Percentiles rank a stretch among this genome's conserved stretches.
Conservation (phyloP, 2,329 filamentous ascomycete genomes). For the Malbranchea zuffiana region DNA sequence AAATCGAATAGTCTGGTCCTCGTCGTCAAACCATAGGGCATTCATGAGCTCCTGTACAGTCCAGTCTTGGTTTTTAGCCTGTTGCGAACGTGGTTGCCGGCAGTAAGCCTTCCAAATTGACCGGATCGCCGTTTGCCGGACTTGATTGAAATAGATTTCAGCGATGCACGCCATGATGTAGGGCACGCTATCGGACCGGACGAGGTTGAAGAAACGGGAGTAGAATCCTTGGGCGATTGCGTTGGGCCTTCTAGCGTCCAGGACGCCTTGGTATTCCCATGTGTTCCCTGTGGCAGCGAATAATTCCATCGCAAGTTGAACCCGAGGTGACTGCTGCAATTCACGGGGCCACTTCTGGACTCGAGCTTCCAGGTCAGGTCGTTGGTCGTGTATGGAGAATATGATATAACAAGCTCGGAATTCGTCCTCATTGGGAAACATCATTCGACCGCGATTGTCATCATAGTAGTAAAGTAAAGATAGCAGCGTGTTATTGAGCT, state of each 20-base stretch:
- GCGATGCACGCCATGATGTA: conserved; percentile 55
- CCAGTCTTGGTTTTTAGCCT: conserved; percentile 45
- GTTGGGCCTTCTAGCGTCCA: conserved; percentile 40
- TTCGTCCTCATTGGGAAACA: conserved; percentile 50
- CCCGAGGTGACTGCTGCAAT: conserved; percentile 41
- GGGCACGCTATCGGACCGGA: conserved; percentile 45
- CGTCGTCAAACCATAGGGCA: conserved; percentile 46
- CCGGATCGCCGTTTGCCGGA: conserved; percentile 47
- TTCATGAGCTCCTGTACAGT: conserved; percentile 42
- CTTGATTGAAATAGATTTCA: conserved; percentile 50
- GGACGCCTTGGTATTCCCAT: conserved; percentile 41
- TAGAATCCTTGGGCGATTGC: conserved; percentile 49
- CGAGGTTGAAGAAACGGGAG: conserved; percentile 46
- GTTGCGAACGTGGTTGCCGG: conserved; percentile 37
- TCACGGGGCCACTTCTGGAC: conserved; percentile 45
- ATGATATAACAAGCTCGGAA: conserved; percentile 53
- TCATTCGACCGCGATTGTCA: conserved; percentile 40
- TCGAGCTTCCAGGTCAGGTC: conserved; percentile 47
- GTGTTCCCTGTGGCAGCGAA: conserved; percentile 46
- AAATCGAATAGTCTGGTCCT: conserved; percentile 44
- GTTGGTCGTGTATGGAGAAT: conserved; percentile 43
- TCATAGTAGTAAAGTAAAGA: conserved; percentile 53
- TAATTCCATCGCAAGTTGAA: conserved; percentile 47
- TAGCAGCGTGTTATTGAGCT: conserved; percentile 51
- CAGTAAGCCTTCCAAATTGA: conserved; percentile 45